These are phyloP conservation scores for Diplogelasinospora grovesii DNA, from an alignment of 495 filamentous ascomycete genomes.

Conservation along the genomic window DNA sequence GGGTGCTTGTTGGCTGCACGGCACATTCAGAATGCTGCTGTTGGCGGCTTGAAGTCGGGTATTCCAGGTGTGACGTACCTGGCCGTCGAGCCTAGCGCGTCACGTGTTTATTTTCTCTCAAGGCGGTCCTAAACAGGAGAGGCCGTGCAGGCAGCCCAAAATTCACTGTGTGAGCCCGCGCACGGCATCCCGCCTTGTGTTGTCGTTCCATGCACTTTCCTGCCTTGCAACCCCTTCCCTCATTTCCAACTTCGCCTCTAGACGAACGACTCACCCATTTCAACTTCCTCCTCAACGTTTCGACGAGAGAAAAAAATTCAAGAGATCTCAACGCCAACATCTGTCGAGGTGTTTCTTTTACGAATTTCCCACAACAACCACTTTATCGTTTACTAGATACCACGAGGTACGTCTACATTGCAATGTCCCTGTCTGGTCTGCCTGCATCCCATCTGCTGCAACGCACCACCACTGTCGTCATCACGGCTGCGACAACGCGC, in stretches of 20 bases:
- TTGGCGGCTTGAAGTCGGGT: too few species aligned
- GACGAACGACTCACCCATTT: conserved; percentile 20
- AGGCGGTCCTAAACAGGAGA: conserved; percentile 17
- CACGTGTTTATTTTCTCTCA: conserved; percentile 13
- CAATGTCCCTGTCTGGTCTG: conserved; percentile 8
- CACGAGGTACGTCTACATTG: conserved; percentile 22
- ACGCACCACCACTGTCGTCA: conserved; percentile 29
- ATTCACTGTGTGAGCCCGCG: conserved; percentile 21
- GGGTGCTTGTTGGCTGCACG: too few species aligned
- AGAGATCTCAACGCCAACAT: conserved; percentile 12
- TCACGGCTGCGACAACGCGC: conserved; percentile 24
- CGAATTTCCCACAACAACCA: conserved; percentile 1
- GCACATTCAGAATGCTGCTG: too few species aligned
- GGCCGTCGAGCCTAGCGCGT: too few species aligned
- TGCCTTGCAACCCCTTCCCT: conserved; percentile 30
- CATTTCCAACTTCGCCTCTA: conserved; percentile 35
- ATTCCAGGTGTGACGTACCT: too few species aligned
- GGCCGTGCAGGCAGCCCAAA: conserved; percentile 19
- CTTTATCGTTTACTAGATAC: conserved; percentile 8
- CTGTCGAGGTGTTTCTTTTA: conserved; percentile 4
- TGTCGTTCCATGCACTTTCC: conserved; percentile 24
- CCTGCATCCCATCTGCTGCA: conserved; percentile 12
- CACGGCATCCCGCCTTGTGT: conserved; percentile 30
- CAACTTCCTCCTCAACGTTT: conserved; percentile 21
- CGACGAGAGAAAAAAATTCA: conserved; percentile 16